phyloP scores from a whole-genome alignment of 768 basidiomycete species.

The Rhodosporidiobolus odoratus region DNA sequence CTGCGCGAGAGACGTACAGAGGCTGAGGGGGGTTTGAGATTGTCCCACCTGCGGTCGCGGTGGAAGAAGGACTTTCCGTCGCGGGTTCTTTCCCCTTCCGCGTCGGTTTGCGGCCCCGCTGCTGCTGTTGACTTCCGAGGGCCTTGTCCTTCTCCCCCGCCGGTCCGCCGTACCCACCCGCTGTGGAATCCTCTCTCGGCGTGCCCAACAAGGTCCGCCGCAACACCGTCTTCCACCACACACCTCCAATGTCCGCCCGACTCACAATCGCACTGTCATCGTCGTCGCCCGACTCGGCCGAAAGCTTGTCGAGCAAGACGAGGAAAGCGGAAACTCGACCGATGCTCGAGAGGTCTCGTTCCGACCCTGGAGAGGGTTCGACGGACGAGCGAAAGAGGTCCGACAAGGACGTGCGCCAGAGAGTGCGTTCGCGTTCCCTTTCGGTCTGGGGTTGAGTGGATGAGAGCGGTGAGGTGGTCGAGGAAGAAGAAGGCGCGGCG shows the following conservation, averaged over 20 bases:
- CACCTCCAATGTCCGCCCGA: constrained; percentile 19
- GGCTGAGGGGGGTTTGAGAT: not conserved
- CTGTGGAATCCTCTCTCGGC: constrained; percentile 7
- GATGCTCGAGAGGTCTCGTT: constrained; percentile 21
- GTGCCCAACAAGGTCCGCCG: constrained; percentile 31
- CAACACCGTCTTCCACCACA: constrained; percentile 33
- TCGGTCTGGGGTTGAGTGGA: too few relatives aligned
- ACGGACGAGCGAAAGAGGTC: constrained; percentile 27
- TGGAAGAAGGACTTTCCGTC: not conserved
- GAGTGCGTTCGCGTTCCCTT: constrained; percentile 20
- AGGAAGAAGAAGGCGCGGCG: constrained; percentile 2
- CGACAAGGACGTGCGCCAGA: constrained; percentile 31
- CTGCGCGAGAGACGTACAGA: constrained; percentile 30
- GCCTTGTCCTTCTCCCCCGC: not conserved
- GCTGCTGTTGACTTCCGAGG: too few relatives aligned
- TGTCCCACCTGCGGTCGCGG: too few relatives aligned
- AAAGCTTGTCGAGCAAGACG: constrained; percentile 23
- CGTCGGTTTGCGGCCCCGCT: constrained; percentile 12
- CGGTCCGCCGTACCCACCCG: not conserved
- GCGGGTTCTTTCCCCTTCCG: constrained; percentile 18
- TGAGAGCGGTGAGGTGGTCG: not conserved
- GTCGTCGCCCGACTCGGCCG: constrained; percentile 29
- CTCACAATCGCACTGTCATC: constrained; percentile 33
- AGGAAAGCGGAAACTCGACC: constrained; percentile 32
- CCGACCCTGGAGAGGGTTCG: constrained; percentile 31